A percentile compares a stretch with the other conserved stretches of the same genome.
Evolutionary conservation across 1,139 yeast genomes (phyloP).

Genomic region (Hyphopichia pseudoburtonii): DNA sequence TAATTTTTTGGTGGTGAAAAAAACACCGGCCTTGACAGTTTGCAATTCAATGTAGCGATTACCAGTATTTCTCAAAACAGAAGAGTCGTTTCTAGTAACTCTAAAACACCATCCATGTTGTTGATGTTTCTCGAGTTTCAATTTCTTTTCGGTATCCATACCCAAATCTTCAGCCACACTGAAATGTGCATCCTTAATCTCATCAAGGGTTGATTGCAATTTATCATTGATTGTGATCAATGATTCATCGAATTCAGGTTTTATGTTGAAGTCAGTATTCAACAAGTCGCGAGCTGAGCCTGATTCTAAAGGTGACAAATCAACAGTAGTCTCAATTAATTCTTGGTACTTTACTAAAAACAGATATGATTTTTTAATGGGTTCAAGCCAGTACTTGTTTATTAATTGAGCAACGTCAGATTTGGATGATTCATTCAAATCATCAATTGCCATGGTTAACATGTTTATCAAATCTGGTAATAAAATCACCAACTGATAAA

Average conservation of each 20-base stretch:
- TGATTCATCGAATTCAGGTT: slow-evolving; percentile 85
- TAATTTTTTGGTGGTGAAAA: slow-evolving; percentile 72
- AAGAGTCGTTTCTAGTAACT: slow-evolving; percentile 85
- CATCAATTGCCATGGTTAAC: slow-evolving; percentile 43
- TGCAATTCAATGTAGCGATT: slow-evolving; percentile 72
- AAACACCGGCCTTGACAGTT: slow-evolving; percentile 93
- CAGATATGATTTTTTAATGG: slow-evolving; percentile 47
- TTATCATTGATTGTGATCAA: slow-evolving; percentile 59
- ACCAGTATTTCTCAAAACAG: slow-evolving; percentile 63
- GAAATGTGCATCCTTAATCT: slow-evolving; percentile 61
- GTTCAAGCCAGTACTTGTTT: slow-evolving; percentile 54
- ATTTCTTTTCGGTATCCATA: slow-evolving; percentile 81
- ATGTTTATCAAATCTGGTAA: slow-evolving; percentile 66
- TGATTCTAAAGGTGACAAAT: slow-evolving; percentile 71
- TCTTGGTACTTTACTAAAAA: slow-evolving; percentile 73
- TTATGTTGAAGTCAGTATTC: slow-evolving; percentile 71
- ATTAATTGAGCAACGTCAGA: slow-evolving; percentile 35
- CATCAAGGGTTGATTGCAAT: slow-evolving; percentile 53
- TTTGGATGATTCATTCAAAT: slow-evolving; percentile 10
- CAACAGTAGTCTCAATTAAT: slow-evolving; percentile 89
- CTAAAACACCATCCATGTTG: slow-evolving; percentile 94
- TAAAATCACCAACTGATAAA: slow-evolving; percentile 73
- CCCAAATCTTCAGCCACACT: slow-evolving; percentile 72
- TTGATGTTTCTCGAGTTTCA: slow-evolving; percentile 84
- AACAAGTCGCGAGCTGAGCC: slow-evolving; percentile 38